Percentiles rank a stretch among this genome's conserved stretches.
Evolutionary conservation across 2,329 filamentous ascomycete species (phyloP).

Genomic region (Verruconis gallopava): DNA sequence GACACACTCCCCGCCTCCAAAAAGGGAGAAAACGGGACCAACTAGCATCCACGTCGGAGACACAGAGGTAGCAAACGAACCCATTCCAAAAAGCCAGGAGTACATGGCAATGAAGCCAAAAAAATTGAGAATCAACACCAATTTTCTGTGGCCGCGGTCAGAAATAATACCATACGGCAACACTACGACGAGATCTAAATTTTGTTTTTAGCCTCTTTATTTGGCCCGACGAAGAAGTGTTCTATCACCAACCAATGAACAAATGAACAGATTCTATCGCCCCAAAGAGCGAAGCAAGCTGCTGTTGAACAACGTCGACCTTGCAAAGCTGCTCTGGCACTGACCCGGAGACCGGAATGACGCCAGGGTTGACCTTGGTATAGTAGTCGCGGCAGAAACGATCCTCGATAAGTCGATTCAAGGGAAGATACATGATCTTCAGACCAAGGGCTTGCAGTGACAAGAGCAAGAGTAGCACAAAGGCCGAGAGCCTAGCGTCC

Average conservation of each 20-base stretch:
- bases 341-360: constrained; percentile 23
- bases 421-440: constrained; percentile 23
- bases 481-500: neutral
- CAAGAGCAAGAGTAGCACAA: constrained; percentile 17
- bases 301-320: constrained; percentile 36
- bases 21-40: constrained; percentile 19
- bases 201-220: no score
- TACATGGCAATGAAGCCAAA: constrained; percentile 8
- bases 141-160: constrained; percentile 1
- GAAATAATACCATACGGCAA: constrained; percentile 5
- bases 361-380: constrained; percentile 24
- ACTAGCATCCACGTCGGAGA: constrained; percentile 21
- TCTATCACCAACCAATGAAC: constrained; percentile 20
- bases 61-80: constrained; percentile 17
- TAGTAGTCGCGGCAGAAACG: constrained; percentile 39
- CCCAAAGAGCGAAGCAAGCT: constrained; percentile 41
- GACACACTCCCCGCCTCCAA: constrained; percentile 26
- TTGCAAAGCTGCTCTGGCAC: constrained; percentile 43
- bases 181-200: constrained; percentile 8
- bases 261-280: constrained; percentile 25
- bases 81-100: constrained; percentile 19
- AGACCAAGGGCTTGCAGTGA: constrained; percentile 21
- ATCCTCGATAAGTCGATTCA: constrained; percentile 24
- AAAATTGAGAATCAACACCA: constrained; percentile 7
- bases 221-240: neutral